These are phyloP conservation scores for Trapa bicornis DNA, from an alignment of 345 rosid genomes.

Conservation along the genomic window DNA sequence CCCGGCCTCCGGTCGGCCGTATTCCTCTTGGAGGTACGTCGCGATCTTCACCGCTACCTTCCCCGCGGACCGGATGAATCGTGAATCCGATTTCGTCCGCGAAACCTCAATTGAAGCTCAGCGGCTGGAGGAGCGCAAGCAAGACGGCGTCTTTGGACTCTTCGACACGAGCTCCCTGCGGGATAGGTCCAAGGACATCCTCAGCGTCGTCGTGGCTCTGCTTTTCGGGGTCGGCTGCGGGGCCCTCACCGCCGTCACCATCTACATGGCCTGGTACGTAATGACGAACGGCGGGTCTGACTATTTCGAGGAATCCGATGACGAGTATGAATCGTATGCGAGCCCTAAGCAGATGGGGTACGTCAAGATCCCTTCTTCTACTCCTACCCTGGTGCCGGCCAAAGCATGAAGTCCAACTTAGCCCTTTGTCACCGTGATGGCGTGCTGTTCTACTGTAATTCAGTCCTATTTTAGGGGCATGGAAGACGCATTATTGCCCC, in stretches of 20 bases:
- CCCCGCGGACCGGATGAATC: background rate
- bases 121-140: constrained; percentile 8
- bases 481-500: background rate
- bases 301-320: constrained; percentile 25
- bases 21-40: background rate
- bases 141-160: constrained; percentile 15
- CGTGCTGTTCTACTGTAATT: background rate
- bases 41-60: background rate
- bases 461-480: background rate
- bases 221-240: constrained; percentile 92
- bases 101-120: background rate
- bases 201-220: constrained; percentile 75
- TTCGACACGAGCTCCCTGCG: constrained; percentile 48
- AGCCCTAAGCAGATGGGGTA: constrained; percentile 70
- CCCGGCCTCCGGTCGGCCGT: background rate
- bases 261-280: constrained; percentile 79
- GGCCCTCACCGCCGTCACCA: constrained; percentile 75
- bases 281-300: constrained; percentile 33
- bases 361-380: constrained; percentile 44
- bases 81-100: background rate
- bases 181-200: constrained; percentile 76
- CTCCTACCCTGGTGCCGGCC: constrained; percentile 3
- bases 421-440: background rate
- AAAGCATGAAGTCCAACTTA: constrained; percentile 6
- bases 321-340: constrained; percentile 23